Base-by-base conservation (phyloP, 306 rosid genomes). In the Pueraria montana region DNA sequence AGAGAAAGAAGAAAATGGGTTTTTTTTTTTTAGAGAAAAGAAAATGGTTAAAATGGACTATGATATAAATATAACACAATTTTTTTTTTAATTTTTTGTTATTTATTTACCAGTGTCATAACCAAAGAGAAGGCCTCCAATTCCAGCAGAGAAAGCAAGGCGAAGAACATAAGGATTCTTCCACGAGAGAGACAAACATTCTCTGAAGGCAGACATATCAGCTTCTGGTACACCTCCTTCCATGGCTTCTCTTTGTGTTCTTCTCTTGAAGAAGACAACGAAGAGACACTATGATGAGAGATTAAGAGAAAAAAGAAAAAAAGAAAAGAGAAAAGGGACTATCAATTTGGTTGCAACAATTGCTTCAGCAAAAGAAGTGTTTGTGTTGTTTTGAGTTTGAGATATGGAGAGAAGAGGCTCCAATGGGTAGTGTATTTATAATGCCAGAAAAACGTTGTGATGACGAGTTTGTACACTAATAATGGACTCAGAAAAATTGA, bases 121-220 rank as follows among this genome's bases (percentile, higher is more conserved):
- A 40, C 96, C 92, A 50, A 87, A 90, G 74, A 92, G 91, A 49
- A 90, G 90, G 42, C 96, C 96, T 36, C 93, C 96, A 24, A 90
- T 90, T 70, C 92, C 96, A 56, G 96, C 93, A 16, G 96, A 87
- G 83, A 88, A 88, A 81, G 92, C 93, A 8, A 90, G 89, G 17
- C 91, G 92, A 80, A 91, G 96, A 70, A 90, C 84, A 74, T 88
- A 90, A 74, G 96, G 96, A 11, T 91, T 90, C 73, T 76, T 92
- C 82, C 83, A 80, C 16, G 94, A 87, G 1, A 93, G 80, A 84
- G 94, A 79, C 38, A 93, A 83, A 21, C 92, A 91, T n/a, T 91
- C 91, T 83, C 85, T 84, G 62, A 93, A 93, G 27, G 95, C 91
- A 52, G 95, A 91, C 21, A 85, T 40, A 40, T 93, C 94, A 3